phyloP scores from a whole-genome alignment of 805 yeast genomes.

The Soucietia sequanensis region DNA sequence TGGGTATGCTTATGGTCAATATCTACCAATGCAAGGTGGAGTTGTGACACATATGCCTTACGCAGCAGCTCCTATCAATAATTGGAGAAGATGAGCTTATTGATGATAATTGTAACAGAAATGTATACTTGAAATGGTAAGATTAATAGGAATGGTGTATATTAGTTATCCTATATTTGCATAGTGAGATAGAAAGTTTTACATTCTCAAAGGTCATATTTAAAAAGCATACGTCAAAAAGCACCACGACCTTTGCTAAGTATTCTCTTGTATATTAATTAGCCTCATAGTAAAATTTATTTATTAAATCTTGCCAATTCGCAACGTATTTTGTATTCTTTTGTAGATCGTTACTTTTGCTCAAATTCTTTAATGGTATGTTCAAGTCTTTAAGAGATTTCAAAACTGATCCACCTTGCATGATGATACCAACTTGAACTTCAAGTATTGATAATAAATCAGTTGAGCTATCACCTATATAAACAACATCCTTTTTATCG shows the following conservation, averaged over 20 bases:
- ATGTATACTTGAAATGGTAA: too few relatives aligned
- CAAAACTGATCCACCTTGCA: slow-evolving; percentile 37
- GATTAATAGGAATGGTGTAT: too few relatives aligned
- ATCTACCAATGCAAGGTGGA: slow-evolving; percentile 33
- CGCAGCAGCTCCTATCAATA: slow-evolving; percentile 18
- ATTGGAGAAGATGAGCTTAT: slow-evolving; percentile 25
- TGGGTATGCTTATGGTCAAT: slow-evolving; percentile 38
- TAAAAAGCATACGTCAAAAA: too few relatives aligned
- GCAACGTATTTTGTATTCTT: slow-evolving; percentile 4
- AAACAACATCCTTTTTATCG: slow-evolving; percentile 25
- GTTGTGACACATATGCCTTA: slow-evolving; percentile 16
- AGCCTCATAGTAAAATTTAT: too few relatives aligned
- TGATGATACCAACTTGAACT: slow-evolving; percentile 47
- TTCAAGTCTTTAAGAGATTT: slow-evolving; percentile 6
- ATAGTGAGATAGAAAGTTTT: too few relatives aligned
- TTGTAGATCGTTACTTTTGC: not conserved
- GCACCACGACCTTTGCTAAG: too few relatives aligned
- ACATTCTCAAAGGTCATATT: too few relatives aligned
- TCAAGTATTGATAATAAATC: slow-evolving; percentile 52
- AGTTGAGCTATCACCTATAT: slow-evolving; percentile 64
- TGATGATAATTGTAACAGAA: too few relatives aligned
- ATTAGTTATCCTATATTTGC: too few relatives aligned
- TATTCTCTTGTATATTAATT: too few relatives aligned
- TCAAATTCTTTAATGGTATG: slow-evolving; percentile 1
- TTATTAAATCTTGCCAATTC: slow-evolving; percentile 11